Evolutionary conservation across 805 yeast genomes (phyloP), one percentile per base, ranked within the genome.

Genomic region (Peterozyma toletana): DNA sequence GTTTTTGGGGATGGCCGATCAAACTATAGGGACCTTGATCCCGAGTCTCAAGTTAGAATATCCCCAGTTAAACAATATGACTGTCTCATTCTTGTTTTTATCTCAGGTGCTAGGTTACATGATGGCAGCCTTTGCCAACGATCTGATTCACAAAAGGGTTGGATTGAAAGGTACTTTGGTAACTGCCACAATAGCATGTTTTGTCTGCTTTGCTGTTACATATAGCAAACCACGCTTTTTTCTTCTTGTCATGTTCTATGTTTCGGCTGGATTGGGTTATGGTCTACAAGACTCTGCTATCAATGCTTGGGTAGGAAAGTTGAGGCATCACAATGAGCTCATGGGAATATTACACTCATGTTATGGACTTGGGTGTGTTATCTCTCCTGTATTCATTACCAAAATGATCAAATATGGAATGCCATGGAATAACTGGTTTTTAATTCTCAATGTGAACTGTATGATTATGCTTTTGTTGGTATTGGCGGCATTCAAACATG

Each of bases 271-370:
- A 0, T 50, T 78, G 35, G 81, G 83, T 0, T 64, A 66, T 45
- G 87, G 87, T 0, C 49, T 71, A 10, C 50, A 75, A 27, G 86
- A 80, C 54, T 75, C 83, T 31, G 60, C 73, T 11, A 58, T 77
- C 53, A 78, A 77, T 50, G 64, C 76, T 11, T 80, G 77, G 71
- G 52, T 73, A 51, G 79, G 79, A 2, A 56, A 58, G 27, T 58
- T 76, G 39, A 63, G 55, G 13, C 71, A 73, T 49, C 64, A 75
- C 6, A 74, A 75, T 56, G 77, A 72, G 53, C 54, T 76, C n/a
- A 54, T 76, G 48, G 81, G 81, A 3, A 54, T 71, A 1, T 54
- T 76, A 56, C 82, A 76, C 54, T 73, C 79, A 0, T 68, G 65
- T 49, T 76, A 72, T 50, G 80, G 81, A 0, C 51, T 75, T 9